These are phyloP conservation scores for Novymonas esmeraldas DNA, from an alignment of 208 protist genomes.

Conservation along the genomic window DNA sequence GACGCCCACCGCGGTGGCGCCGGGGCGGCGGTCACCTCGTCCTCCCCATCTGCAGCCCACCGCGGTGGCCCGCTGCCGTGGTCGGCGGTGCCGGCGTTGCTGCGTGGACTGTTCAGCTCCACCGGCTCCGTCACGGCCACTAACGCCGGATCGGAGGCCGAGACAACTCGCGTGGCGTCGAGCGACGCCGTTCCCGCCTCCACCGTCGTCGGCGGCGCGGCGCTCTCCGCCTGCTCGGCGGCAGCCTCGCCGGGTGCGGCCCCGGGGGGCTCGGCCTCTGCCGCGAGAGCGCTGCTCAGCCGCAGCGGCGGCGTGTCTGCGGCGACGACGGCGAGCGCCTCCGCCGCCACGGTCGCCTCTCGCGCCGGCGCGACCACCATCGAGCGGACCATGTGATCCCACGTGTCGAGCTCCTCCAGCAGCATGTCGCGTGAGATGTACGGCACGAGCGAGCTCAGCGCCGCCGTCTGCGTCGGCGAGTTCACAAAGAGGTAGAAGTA, in stretches of 20 bases:
- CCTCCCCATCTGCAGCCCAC: not conserved
- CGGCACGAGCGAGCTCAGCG: conserved; percentile 42
- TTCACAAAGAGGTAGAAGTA: conserved; percentile 62
- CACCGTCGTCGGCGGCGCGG: not conserved
- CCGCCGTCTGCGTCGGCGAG: conserved; percentile 67
- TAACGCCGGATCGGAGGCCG: not conserved
- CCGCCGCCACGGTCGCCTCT: not conserved
- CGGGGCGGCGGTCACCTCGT: not conserved
- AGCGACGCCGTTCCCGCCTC: not conserved
- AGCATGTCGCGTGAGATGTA: conserved; percentile 49
- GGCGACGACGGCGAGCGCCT: not conserved
- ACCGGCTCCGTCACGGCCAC: not conserved
- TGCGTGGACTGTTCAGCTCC: not conserved
- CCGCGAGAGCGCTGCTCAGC: not conserved
- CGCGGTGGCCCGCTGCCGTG: not conserved
- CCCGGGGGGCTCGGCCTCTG: not conserved
- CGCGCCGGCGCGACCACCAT: conserved; percentile 26
- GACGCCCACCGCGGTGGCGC: not conserved
- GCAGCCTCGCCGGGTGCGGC: not conserved
- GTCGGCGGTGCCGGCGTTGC: not conserved
- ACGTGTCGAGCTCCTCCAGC: conserved; percentile 25
- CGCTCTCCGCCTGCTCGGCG: not conserved
- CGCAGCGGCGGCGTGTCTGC: not conserved
- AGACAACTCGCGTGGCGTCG: not conserved
- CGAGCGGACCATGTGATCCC: conserved; percentile 36